phyloP scores from a whole-genome alignment of 345 rosid genomes.

The Salix koriyanagi region DNA sequence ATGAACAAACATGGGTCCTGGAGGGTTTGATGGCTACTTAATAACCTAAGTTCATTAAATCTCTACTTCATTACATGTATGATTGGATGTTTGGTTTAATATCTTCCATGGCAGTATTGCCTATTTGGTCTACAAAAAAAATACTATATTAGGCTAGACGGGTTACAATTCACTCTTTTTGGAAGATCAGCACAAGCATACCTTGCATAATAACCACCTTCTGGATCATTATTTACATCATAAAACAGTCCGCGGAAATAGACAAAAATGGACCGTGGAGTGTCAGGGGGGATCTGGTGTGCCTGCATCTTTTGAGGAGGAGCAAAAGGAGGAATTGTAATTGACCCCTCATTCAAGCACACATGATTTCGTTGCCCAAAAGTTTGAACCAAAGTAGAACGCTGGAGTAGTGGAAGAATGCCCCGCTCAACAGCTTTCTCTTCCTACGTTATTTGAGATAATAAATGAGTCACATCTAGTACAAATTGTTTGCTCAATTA shows the following conservation, averaged over 20 bases:
- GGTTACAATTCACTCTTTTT: background rate
- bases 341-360: conserved; percentile 82
- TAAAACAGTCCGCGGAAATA: conserved; percentile 94
- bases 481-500: background rate
- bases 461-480: background rate
- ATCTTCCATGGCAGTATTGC: background rate
- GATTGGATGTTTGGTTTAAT: background rate
- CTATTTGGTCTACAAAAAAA: background rate
- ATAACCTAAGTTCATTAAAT: background rate
- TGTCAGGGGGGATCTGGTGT: conserved; percentile 65
- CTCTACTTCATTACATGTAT: background rate
- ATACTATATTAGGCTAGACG: background rate
- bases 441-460: conserved; percentile 44
- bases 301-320: conserved; percentile 95
- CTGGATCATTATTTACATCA: conserved; percentile 91
- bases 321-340: conserved; percentile 93
- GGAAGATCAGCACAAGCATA: conserved; percentile 20
- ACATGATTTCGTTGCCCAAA: conserved; percentile 95
- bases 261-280: conserved; percentile 86
- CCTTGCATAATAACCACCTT: conserved; percentile 98
- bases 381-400: conserved; percentile 89
- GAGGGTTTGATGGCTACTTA: background rate
- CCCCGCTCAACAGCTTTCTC: conserved; percentile 93
- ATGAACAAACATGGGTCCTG: background rate
- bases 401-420: conserved; percentile 69